Evolutionary conservation across 257 asterid species (phyloP), one percentile per base, ranked within the genome.

Genomic region (Nicotiana tabacum): DNA sequence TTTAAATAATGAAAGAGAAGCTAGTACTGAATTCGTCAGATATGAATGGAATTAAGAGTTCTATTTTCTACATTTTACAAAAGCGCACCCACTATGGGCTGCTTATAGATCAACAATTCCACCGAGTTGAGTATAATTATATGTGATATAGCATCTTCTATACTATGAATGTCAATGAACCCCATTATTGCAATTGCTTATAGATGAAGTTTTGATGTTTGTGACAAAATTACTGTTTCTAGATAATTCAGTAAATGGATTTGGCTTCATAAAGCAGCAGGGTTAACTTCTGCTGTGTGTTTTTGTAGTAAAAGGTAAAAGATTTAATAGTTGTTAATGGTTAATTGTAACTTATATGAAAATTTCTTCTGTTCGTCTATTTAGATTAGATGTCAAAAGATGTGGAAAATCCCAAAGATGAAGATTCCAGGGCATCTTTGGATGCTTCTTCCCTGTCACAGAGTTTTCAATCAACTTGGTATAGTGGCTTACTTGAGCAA

Each of bases 381-480:
- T 87, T 87, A 88, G 83, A 89, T 87, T 29, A 39, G 48, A 95
- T 95, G 98, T 86, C 99, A 74, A 88, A 84, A 61, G 97, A 90
- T 85, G 97, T 78, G 81, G 98, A 92, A 87, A 90, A 90, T 84
- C 96, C 92, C 21, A 81, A 91, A 85, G 84, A 79, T n/a, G 91
- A 85, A 82, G 82, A 83, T 80, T 78, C 82, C 13, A 29, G 51
- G 5, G 39, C 53, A 48, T 86, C 33, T 24, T 80, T 87, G 5
- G 70, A 85, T 64, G 83, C 77, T 62, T 80, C 89, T 84, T 84
- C 90, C 27, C 81, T 68, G 24, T 66, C 90, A 9, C 18, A 85
- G 18, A 89, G 84, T 66, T 9, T 83, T 64, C 83, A 78, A 66
- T 77, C 91, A 30, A 85, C 89, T 60, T 94, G 96, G 96, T 89